Percentiles rank a stretch among this genome's conserved stretches.
Conservation (phyloP, 768 basidiomycete species). For the Cantharellus cinnabarinus region DNA sequence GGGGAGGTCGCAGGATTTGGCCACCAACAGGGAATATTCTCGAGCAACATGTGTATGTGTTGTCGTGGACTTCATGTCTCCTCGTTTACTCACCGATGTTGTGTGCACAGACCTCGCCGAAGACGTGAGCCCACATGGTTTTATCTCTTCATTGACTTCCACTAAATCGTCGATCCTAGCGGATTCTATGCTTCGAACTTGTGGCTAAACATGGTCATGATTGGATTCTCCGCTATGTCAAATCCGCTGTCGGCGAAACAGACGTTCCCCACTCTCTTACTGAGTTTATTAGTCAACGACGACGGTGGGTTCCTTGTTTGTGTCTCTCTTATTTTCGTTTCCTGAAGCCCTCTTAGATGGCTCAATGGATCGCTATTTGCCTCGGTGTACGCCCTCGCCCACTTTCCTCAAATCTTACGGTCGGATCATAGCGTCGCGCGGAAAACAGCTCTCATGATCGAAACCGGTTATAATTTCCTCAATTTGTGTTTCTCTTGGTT, state of each 20-base stretch:
- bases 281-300: conserved; percentile 83
- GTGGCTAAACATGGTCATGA: conserved; percentile 14
- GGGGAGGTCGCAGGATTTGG: conserved; percentile 16
- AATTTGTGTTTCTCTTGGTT: conserved; percentile 91
- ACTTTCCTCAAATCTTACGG: conserved; percentile 50
- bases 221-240: conserved; percentile 14
- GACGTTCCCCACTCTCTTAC: conserved; percentile 40
- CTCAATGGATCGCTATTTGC: conserved; percentile 90
- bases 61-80: neutral
- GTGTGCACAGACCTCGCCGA: conserved; percentile 53
- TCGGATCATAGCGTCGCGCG: conserved; percentile 66
- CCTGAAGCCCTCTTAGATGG: conserved; percentile 22
- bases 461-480: conserved; percentile 73
- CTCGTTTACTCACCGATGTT: no score
- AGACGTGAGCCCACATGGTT: conserved; percentile 34
- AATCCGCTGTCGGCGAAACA: conserved; percentile 26
- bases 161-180: conserved; percentile 4
- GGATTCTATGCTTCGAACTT: conserved; percentile 20
- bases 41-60: conserved; percentile 16
- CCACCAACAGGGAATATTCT: conserved; percentile 14
- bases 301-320: conserved; percentile 22
- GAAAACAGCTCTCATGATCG: conserved; percentile 52
- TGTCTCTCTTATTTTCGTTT: neutral
- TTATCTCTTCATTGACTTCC: neutral
- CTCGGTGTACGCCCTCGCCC: conserved; percentile 79